phyloP scores from a whole-genome alignment of 2,329 filamentous ascomycete species.

The Herpotrichia juniperi region DNA sequence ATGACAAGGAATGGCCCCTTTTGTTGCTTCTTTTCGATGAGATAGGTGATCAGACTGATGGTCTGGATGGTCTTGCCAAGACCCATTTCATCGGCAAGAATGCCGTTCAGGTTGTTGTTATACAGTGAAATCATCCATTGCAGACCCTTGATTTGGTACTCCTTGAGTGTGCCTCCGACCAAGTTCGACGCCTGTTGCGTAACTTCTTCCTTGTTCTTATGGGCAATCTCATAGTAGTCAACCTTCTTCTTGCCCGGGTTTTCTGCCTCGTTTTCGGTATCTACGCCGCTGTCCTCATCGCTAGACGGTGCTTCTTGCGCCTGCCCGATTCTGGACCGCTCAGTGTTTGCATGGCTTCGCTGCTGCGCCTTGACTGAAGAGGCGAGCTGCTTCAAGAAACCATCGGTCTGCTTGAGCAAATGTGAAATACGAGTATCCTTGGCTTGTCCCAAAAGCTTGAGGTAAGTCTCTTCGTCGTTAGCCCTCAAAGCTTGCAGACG shows the following conservation, averaged over 20 bases:
- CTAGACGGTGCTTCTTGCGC: constrained; percentile 55
- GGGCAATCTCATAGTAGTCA: constrained; percentile 98
- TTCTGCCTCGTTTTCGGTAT: constrained; percentile 70
- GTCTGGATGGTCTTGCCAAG: constrained; percentile 99
- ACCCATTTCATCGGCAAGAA: constrained; percentile 98
- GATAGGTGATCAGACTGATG: constrained; percentile 94
- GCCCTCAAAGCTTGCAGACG: constrained; percentile 98
- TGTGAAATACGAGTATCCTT: constrained; percentile 99
- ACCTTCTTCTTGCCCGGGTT: constrained; percentile 77
- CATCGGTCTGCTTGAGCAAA: constrained; percentile 93
- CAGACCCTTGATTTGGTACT: constrained; percentile 97
- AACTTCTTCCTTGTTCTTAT: constrained; percentile 93
- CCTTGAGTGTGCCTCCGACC: constrained; percentile 90
- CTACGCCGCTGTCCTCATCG: constrained; percentile 65
- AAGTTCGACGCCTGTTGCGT: constrained; percentile 81
- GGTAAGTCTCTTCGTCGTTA: constrained; percentile 98
- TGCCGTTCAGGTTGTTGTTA: constrained; percentile 99
- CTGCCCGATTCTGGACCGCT: constrained; percentile 74
- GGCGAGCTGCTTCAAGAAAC: constrained; percentile 94
- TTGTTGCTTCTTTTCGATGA: constrained; percentile 94
- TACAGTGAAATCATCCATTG: constrained; percentile 99
- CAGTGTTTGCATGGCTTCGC: constrained; percentile 69
- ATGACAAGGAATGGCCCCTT: constrained; percentile 94
- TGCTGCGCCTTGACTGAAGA: constrained; percentile 95
- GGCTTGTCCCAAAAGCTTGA: constrained; percentile 96